Evolutionary conservation across 2,329 filamentous ascomycete genomes (phyloP).

Genomic region (Paramyrothecium roridum): DNA sequence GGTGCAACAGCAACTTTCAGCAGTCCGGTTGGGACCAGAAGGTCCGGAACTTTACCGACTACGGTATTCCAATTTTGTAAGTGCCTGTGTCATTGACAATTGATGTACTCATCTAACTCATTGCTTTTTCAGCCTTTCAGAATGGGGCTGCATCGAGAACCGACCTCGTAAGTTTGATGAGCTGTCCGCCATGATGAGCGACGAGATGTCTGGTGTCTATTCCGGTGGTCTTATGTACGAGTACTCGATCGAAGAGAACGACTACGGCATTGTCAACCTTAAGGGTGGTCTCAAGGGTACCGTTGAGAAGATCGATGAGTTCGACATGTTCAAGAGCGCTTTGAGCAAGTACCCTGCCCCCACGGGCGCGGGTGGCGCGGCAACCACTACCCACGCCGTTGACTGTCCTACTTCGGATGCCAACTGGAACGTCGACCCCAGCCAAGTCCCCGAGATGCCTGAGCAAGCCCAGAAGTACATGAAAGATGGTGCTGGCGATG

Average conservation of each 20-base stretch:
- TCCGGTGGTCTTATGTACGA: constrained; percentile 96
- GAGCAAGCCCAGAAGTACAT: constrained; percentile 49
- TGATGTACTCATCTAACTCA: neutral
- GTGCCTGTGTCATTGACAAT: constrained; percentile 11
- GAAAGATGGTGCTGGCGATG: constrained; percentile 48
- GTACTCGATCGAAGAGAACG: constrained; percentile 76
- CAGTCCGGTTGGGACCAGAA: constrained; percentile 82
- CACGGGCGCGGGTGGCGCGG: constrained; percentile 46
- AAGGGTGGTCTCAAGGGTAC: constrained; percentile 33
- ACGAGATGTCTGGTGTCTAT: constrained; percentile 84
- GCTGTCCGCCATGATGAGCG: constrained; percentile 73
- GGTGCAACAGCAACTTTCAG: constrained; percentile 71
- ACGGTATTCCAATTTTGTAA: constrained; percentile 81
- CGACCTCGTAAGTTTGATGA: constrained; percentile 75
- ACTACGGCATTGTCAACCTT: constrained; percentile 77
- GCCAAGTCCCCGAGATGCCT: constrained; percentile 50
- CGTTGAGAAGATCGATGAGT: constrained; percentile 60
- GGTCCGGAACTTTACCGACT: constrained; percentile 82
- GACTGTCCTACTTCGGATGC: constrained; percentile 47
- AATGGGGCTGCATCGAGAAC: constrained; percentile 87
- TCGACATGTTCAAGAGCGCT: constrained; percentile 48
- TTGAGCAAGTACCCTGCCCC: constrained; percentile 48
- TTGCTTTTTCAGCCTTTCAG: constrained; percentile 60
- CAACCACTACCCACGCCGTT: constrained; percentile 41
- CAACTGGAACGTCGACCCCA: constrained; percentile 49